Evolutionary conservation across 1,284 basidiomycete genomes (phyloP), one percentile per base, ranked within the genome.

Genomic region (Cystobasidium pallidum): DNA sequence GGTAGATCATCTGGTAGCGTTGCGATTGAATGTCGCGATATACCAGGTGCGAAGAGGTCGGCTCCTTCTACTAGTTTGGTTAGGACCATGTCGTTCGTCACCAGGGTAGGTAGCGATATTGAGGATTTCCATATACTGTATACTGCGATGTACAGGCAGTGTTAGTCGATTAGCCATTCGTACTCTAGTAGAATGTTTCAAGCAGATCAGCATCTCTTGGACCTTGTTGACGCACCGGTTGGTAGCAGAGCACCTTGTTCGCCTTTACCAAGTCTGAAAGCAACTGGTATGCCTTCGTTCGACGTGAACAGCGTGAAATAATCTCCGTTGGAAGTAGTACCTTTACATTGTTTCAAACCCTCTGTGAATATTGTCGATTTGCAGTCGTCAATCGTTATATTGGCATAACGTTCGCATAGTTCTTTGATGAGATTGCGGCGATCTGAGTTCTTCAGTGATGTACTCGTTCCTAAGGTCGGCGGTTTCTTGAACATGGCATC

Each of bases 21-120:
- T 11, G 30, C 43, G 47, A 71, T 43, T 51, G 68, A 71, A 21
- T 26, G 21, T 51, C 26, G 19, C 8, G 59, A 52, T 24, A 71
- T 64, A 39, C 68, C 68, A 71, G 68, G 68, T 36, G 55, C 36
- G 39, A 71, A 59, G 0, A 71, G 49, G 59, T 71, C 68, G 34
- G 68, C 68, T 41, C 68, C 68, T 21, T 59, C 68, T 11, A 55
- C 43, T 34, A 71, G 41, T 54, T 71, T 71, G 1, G 61, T 45
- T 2, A 71, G 52, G 1, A 71, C 68, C 34, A 71, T 43, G 24
- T 71, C 68, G 51, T 63, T 71, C 10, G 68, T 71, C n/a, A 71
- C 61, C 21, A 71, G 47, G 8, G 21, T 41, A 26, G 68, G 68
- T 39, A 71, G 45, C 17, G 49, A 49, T 32, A 63, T 52, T 28